phyloP scores from a whole-genome alignment of 202 grass and related monocot genomes.

The Dendrocalamus latiflorus region DNA sequence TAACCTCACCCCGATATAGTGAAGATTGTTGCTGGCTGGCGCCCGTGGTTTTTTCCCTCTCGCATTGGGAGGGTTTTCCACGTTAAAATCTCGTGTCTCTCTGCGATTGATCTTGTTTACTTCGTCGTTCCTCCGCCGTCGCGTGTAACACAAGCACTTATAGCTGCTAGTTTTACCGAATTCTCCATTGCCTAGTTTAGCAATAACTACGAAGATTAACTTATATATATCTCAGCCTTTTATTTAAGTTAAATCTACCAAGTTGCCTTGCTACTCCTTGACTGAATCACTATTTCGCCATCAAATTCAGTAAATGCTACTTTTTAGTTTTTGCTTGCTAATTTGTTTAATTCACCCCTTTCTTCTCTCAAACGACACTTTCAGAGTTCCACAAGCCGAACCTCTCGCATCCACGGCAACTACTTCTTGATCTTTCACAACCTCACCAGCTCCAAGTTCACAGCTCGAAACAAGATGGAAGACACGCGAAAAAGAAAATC shows the following conservation, averaged over 20 bases:
- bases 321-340: background rate
- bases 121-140: too few species aligned
- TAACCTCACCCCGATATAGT: too few species aligned
- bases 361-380: background rate
- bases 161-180: background rate
- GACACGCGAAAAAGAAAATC: background rate
- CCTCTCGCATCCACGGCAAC: background rate
- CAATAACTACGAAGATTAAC: background rate
- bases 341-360: background rate
- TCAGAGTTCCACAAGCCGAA: background rate
- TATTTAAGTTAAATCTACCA: background rate
- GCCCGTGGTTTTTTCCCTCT: too few species aligned
- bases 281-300: background rate
- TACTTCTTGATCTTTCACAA: background rate
- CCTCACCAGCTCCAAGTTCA: too few species aligned
- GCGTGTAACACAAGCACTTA: too few species aligned
- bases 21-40: too few species aligned
- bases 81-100: too few species aligned
- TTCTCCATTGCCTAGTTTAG: background rate
- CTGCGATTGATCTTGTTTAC: too few species aligned
- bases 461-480: too few species aligned
- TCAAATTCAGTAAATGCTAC: background rate
- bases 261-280: background rate
- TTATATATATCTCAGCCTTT: background rate
- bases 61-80: too few species aligned